Base-by-base conservation (phyloP, 176 grass and related monocot species). In the Poa annua region DNA sequence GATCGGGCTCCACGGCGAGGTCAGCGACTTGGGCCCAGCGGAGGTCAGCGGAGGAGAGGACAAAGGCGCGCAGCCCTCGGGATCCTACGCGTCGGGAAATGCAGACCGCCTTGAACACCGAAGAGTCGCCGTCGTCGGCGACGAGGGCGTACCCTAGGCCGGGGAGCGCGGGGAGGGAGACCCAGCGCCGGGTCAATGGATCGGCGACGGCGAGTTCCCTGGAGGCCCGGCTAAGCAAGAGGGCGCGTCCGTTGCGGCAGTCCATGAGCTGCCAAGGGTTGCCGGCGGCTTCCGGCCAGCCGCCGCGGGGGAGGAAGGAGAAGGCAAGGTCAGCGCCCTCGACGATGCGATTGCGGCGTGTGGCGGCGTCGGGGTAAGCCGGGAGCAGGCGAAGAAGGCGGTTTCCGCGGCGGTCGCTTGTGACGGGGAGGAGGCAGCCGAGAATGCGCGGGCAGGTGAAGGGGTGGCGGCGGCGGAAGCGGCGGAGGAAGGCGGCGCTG, bases 401-500 rank as follows among this genome's bases (percentile, higher is more conserved):
- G 20, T 13, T 21, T 5, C 8, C 15, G 72, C 7, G 2, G 80
- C 7, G 50, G 62, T 3, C 24, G 71, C 7, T 4, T 47, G 71
- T 13, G 45, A 13, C 19, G 75, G 6, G 51, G 57, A 72, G 3
- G 76, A 80, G 38, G 76, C 76, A 88, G 26, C 76, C 81, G 68
- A 88, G 76, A 56, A 88, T 69, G 48, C 33, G 20, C 50, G 87
- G 57, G 87, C 87, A 72, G 59, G 65, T 42, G 11, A 47, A 78
- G 22, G 65, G 54, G 65, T 84, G 87, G 50, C 53, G 87, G 81
- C 87, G 81, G 59, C 87, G 87, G 87, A 88, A 88, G 49, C 76
- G 87, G 81, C 81, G 87, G 59, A 88, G 87, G 59, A 88, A 84
- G 26, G 69, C 36, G 59, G 59, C 68, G 81, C 61, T 84, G 76